A percentile compares a stretch with the other conserved stretches of the same genome.
phyloP scores from a whole-genome alignment of 2,329 filamentous ascomycete genomes.

The Trichoderma sp. region DNA sequence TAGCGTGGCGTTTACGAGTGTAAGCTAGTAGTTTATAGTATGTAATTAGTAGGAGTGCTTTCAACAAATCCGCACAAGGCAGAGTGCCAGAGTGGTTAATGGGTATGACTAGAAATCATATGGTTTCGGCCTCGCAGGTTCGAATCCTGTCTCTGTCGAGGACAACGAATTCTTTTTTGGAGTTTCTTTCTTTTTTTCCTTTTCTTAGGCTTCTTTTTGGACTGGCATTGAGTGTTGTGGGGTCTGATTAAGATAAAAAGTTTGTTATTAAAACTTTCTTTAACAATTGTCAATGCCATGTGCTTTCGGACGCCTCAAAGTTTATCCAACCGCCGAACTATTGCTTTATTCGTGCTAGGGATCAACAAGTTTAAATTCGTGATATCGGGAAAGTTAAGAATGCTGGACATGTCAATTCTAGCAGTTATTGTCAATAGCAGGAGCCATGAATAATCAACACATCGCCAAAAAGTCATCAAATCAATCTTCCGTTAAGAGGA shows the following conservation, averaged over 20 bases:
- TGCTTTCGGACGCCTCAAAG: not conserved
- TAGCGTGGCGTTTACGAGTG: too few species aligned
- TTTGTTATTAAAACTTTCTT: too few species aligned
- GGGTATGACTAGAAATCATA: slow-evolving; percentile 18
- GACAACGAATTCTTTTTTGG: slow-evolving; percentile 17
- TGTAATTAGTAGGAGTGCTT: fast-evolving
- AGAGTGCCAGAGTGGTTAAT: slow-evolving; percentile 17
- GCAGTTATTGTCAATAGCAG: not conserved
- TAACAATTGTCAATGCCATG: not conserved
- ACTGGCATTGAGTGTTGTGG: not conserved
- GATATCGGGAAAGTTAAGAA: fast-evolving
- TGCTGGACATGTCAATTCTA: not conserved
- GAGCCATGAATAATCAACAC: not conserved
- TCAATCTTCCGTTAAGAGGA: too few species aligned
- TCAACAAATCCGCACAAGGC: not conserved
- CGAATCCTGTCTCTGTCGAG: slow-evolving; percentile 37
- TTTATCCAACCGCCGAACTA: not conserved
- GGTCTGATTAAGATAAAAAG: too few species aligned
- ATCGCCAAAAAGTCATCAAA: not conserved
- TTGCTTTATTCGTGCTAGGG: not conserved
- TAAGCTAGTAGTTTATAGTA: not conserved
- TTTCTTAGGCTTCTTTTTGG: not conserved
- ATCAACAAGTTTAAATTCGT: not conserved
- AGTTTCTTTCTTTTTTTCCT: not conserved
- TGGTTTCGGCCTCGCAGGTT: slow-evolving; percentile 34